Percentiles rank a stretch among this genome's conserved stretches.
phyloP scores from a whole-genome alignment of 306 rosid species.

The Vigna trinervia region DNA sequence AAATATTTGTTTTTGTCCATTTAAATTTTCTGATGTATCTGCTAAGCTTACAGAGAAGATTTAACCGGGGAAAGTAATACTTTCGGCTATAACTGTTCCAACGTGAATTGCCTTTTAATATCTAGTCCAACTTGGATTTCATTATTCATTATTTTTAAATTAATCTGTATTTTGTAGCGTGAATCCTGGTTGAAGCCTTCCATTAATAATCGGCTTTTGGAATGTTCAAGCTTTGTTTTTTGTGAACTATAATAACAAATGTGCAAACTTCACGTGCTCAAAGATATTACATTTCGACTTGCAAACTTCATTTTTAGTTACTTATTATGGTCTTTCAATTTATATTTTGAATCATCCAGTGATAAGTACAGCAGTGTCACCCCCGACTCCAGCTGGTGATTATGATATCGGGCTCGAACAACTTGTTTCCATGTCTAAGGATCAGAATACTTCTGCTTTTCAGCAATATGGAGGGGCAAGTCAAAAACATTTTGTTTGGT shows the following conservation, averaged over 20 bases:
- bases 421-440: slow-evolving; percentile 81
- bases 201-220: slow-evolving; percentile 22
- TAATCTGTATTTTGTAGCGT: slow-evolving; percentile 17
- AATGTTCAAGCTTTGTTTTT: not conserved
- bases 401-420: slow-evolving; percentile 69
- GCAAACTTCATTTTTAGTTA: slow-evolving; percentile 40
- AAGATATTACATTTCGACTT: slow-evolving; percentile 34
- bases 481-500: slow-evolving; percentile 34
- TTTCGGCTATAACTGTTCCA: slow-evolving; percentile 7
- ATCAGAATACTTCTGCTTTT: slow-evolving; percentile 65
- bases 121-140: slow-evolving; percentile 14
- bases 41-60: not conserved
- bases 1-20: slow-evolving; percentile 12
- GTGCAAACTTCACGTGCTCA: slow-evolving; percentile 16
- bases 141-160: not conserved
- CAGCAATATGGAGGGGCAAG: slow-evolving; percentile 88
- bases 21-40: slow-evolving; percentile 7
- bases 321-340: slow-evolving; percentile 43
- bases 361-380: slow-evolving; percentile 51
- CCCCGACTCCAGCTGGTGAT: slow-evolving; percentile 62
- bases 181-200: slow-evolving; percentile 33
- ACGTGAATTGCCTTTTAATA: slow-evolving; percentile 29
- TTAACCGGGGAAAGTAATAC: slow-evolving; percentile 5
- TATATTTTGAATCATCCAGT: slow-evolving; percentile 45
- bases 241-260: slow-evolving; percentile 8